Percentiles rank a stretch among this genome's conserved stretches.
phyloP scores from a whole-genome alignment of 2,329 filamentous ascomycete species.

The Elsinoe fawcettii region DNA sequence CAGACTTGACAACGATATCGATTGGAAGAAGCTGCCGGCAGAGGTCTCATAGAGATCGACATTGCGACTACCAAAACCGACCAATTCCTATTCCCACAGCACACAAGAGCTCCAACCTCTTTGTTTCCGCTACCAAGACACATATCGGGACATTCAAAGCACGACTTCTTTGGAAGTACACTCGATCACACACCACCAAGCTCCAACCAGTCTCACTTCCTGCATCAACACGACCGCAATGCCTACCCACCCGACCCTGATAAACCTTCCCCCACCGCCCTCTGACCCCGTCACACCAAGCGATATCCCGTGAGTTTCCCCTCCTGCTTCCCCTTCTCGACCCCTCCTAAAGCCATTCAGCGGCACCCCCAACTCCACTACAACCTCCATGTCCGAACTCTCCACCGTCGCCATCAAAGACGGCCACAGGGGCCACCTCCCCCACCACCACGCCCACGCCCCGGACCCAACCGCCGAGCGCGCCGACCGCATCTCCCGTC shows the following conservation, averaged over 20 bases:
- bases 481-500: slow-evolving; percentile 87
- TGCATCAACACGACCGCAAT: slow-evolving; percentile 21
- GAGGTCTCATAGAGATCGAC: not conserved
- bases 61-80: not conserved
- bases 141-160: no score
- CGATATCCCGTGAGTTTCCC: slow-evolving; percentile 64
- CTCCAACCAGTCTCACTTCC: not conserved
- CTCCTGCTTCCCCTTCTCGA: slow-evolving; percentile 14
- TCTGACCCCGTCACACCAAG: slow-evolving; percentile 80
- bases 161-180: no score
- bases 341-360: slow-evolving; percentile 41
- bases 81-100: not conserved
- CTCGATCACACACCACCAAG: not conserved
- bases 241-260: slow-evolving; percentile 56
- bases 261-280: slow-evolving; percentile 74
- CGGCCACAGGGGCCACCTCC: slow-evolving; percentile 75
- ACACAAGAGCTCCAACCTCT: not conserved
- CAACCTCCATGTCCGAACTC: slow-evolving; percentile 82
- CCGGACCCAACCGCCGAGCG: slow-evolving; percentile 60
- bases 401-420: slow-evolving; percentile 96
- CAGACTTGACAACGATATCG: not conserved
- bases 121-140: not conserved
- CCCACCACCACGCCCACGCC: slow-evolving; percentile 48
- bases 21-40: not conserved
- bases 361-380: slow-evolving; percentile 86